Evolutionary conservation across 352 stramenopile genomes (phyloP), one percentile per base, ranked within the genome.

Genomic region (Phytophthora hibernalis): DNA sequence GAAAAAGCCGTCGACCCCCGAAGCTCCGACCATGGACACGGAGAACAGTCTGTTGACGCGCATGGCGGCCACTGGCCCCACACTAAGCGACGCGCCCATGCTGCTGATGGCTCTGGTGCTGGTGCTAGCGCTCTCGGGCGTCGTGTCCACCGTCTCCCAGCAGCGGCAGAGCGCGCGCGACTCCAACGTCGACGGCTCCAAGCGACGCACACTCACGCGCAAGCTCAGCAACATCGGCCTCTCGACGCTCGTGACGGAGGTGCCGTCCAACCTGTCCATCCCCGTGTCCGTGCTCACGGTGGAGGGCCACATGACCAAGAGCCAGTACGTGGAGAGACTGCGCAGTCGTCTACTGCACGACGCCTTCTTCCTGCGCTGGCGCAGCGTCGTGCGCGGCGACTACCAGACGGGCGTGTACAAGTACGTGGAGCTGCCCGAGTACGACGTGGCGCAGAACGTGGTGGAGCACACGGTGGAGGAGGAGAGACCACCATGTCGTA

Each of bases 191-290:
- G 40, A 38, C 21, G n/a, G 15, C 26, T 5, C 31, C 2, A 59
- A 63, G 26, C 60, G 51, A 37, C 69, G 62, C 48, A 70, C 47
- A 26, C 68, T 85, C 21, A 79, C 76, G 45, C 83, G 85, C 20
- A 83, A 83, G 53, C 86, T 94, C 70, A 87, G 75, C 20, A 90
- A 76, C 65, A 91, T 92, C 30, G 86, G 86, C 22, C 67, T 89
- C 33, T 82, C 84, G 26, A 94, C 86, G 52, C 70, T 91, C 5
- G 72, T 91, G 18, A 87, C 83, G 12, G 86, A 94, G 72, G 85
- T 84, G 54, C 82, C 77, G 11, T 84, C 83, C 13, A 94, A 94
- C 71, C 65, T 89, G 55, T 92, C 83, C 30, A 92, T 94, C 55
- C 83, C 85, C 35, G 77, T 94, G 54, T 85, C 65, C 15, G 75